Evolutionary conservation across 202 grass and related monocot genomes (phyloP), one percentile per base, ranked within the genome.

Genomic region (Zoysia matrella): DNA sequence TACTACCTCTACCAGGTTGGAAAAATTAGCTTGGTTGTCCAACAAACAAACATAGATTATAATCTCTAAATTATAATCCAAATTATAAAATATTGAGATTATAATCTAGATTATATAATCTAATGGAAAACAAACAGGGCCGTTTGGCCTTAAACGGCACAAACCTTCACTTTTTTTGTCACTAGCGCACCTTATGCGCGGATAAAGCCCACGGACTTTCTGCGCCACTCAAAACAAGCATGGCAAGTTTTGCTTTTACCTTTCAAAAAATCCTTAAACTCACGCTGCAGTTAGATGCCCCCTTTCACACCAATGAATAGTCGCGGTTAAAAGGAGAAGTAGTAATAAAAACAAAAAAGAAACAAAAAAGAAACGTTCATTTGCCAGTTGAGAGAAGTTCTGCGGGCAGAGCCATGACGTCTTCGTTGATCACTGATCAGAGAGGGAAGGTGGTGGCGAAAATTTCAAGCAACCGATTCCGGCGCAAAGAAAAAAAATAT

Each of bases 121-220:
- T 36, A 36, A 36, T 36, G 30, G 30, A 36, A 36, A 36, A 36
- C 30, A 36, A 36, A 36, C 30, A 36, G 30, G 30, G 30, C 30
- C 30, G 30, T 36, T 36, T 36, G 30, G 30, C 30, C 30, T 36
- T 36, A 36, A 36, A 36, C 30, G 30, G 30, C 30, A 36, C 30
- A 36, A 36, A 36, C 30, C 30, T 36, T 36, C 30, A 36, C 30
- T 42, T 43, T 12, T 49, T 2, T 52, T 7, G 44, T 81, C 42
- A 11, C 30, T 52, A 67, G 36, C 51, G 60, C 75, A 56, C 52
- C 41, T 80, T 80, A 5, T 50, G 47, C 3, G 60, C 50, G 54
- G 74, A 88, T 80, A 76, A 78, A 89, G 30, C 67, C 60, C 82
- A 45, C 2, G 14, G 41, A 40, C 44, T 86, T 83, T 90, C 42